Evolutionary conservation across 352 stramenopile genomes (phyloP).

Genomic region (Globisporangium ultimum): DNA sequence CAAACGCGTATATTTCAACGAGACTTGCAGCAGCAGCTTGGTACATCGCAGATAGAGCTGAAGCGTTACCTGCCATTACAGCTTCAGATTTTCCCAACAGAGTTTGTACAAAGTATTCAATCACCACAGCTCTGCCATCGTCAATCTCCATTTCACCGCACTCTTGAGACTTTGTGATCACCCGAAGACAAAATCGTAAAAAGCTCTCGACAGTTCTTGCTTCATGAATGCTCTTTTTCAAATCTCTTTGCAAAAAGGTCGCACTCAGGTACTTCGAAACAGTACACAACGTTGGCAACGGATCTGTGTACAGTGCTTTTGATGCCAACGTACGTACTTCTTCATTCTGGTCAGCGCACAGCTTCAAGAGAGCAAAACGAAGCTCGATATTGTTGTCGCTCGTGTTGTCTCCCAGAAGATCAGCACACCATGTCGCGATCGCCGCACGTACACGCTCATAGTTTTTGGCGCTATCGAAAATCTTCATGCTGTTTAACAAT

Average conservation of each 20-base stretch:
- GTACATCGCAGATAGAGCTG: slow-evolving; percentile 17
- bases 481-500: slow-evolving; percentile 48
- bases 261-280: slow-evolving; percentile 26
- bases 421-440: slow-evolving; percentile 56
- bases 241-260: slow-evolving; percentile 24
- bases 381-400: slow-evolving; percentile 34
- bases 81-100: slow-evolving; percentile 21
- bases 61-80: neutral
- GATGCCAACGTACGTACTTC: slow-evolving; percentile 31
- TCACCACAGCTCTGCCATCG: slow-evolving; percentile 25
- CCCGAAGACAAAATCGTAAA: slow-evolving; percentile 47
- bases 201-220: slow-evolving; percentile 37
- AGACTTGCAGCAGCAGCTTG: slow-evolving; percentile 34
- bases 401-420: slow-evolving; percentile 23
- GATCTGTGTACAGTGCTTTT: slow-evolving; percentile 43
- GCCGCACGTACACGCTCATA: slow-evolving; percentile 61
- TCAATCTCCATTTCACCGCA: slow-evolving; percentile 15
- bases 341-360: slow-evolving; percentile 35
- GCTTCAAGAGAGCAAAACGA: slow-evolving; percentile 56
- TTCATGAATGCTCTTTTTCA: slow-evolving; percentile 41
- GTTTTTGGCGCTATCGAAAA: slow-evolving; percentile 57
- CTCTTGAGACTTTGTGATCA: slow-evolving; percentile 26
- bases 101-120: slow-evolving; percentile 51
- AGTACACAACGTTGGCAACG: slow-evolving; percentile 30
- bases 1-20: slow-evolving; percentile 29